These are phyloP conservation scores for Clonostachys byssicola DNA, from an alignment of 2,329 filamentous ascomycete genomes.

Conservation along the genomic window DNA sequence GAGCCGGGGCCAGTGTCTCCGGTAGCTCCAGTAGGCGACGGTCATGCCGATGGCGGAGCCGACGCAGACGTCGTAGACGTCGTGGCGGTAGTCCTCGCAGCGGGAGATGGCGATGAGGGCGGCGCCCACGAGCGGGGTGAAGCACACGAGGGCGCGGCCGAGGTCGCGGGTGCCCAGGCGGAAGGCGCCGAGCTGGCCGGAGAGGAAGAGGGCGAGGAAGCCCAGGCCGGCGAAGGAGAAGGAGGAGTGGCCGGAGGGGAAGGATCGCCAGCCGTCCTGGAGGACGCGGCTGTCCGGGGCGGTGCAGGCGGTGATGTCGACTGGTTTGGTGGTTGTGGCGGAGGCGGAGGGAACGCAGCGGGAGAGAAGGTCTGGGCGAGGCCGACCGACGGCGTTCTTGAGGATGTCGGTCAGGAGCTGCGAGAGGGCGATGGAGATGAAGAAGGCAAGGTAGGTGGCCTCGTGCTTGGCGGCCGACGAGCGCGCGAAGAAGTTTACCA, in stretches of 20 bases:
- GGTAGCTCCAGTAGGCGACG: slow-evolving; percentile 63
- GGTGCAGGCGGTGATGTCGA: slow-evolving; percentile 69
- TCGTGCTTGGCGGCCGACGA: slow-evolving; percentile 76
- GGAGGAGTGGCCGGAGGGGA: slow-evolving; percentile 75
- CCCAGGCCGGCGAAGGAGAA: slow-evolving; percentile 78
- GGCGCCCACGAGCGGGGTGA: slow-evolving; percentile 57
- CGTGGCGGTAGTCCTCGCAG: slow-evolving; percentile 67
- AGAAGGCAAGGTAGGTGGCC: slow-evolving; percentile 76
- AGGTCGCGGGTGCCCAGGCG: slow-evolving; percentile 43
- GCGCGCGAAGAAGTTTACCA: slow-evolving; percentile 59
- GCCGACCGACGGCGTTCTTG: slow-evolving; percentile 82
- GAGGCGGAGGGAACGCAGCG: slow-evolving; percentile 68
- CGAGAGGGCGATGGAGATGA: slow-evolving; percentile 72
- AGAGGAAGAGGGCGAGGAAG: slow-evolving; percentile 67
- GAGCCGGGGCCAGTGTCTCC: slow-evolving; percentile 58
- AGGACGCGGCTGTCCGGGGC: slow-evolving; percentile 64
- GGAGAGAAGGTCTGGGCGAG: slow-evolving; percentile 59
- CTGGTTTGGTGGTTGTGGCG: slow-evolving; percentile 46
- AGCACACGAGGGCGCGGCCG: slow-evolving; percentile 49
- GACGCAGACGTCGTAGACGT: slow-evolving; percentile 64
- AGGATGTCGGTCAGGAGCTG: slow-evolving; percentile 84
- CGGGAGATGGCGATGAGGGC: slow-evolving; percentile 65
- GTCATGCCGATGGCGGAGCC: slow-evolving; percentile 56
- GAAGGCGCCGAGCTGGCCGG: slow-evolving; percentile 61
- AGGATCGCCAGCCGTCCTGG: slow-evolving; percentile 81